Base-by-base conservation (phyloP, 2,329 filamentous ascomycete species). In the Cladosporium sp. region DNA sequence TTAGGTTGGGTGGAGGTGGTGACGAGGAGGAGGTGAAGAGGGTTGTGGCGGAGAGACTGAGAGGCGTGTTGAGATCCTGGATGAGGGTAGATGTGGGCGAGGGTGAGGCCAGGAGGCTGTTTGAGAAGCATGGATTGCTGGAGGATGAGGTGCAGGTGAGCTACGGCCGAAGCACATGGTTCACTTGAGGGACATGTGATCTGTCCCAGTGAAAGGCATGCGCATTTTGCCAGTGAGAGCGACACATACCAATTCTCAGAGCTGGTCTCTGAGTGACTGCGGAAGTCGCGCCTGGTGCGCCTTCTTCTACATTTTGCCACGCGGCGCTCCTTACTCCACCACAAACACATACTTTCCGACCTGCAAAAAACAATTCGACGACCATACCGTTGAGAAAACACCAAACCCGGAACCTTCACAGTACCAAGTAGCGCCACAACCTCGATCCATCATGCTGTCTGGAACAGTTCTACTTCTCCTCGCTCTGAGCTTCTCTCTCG, bases 111-210 rank as follows among this genome's bases (percentile, higher is more conserved):
- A 25, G 6, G 25, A 25, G 25, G 25, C 25, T 45, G 42, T 14
- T 45, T 22, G 89, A 28, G 22, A 28, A 28, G 42, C 22, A 28
- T 34, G 30, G 30, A 9, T 12, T 34, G 42, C 22, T 25, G 2
- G 42, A 47, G 43, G 28, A 28, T 20, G n/a, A 14, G 25, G 15
- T 47, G 25, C 14, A 30, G 8, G 30, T 11, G 43, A 30, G 22
- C n/a, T 19, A 11, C 17, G 39, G 11, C 15, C 4, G 6, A 11
- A 17, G 3, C 22, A 30, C 15, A 5, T 9, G 43, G 14, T 47
- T 47, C 43, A 17, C 6, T 19, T 47, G 43, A 47, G 14, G 22
- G 25, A 25, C 25, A 3, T 25, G 25, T 6, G 6, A 25, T 25
- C 25, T 6, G 25, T 6, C 25, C 6, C 25, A 25, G 6, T 25